Base-by-base conservation (phyloP, 2,329 filamentous ascomycete species). In the Epichloe amarillans region DNA sequence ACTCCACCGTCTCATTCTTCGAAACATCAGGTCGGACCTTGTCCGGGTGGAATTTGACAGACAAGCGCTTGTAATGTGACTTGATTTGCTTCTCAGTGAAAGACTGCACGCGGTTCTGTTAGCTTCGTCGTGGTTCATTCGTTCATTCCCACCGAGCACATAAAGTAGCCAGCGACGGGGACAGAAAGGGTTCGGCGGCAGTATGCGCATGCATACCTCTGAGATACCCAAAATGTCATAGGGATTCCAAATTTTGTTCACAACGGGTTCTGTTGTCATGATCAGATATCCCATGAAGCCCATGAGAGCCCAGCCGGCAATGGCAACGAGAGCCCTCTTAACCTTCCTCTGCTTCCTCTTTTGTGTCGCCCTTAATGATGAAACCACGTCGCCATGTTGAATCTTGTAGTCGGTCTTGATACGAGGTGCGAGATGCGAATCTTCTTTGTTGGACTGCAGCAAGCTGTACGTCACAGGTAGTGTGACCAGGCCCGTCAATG, bases 251-350 rank as follows among this genome's bases (percentile, higher is more conserved):
- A 95, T 77, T 70, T 93, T 88, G 46, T 82, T 77, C 33, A 75
- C 69, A 1, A 81, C 80, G 52, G 79, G 79, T 59, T 86, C 80
- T 51, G 89, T 93, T 47, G 86, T 83, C 53, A 83, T 66, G 64
- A 97, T 95, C 54, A 98, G 76, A 67, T 97, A 98, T 30, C 86
- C 73, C 88, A 97, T 97, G 67, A 83, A 87, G 46, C 76, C 86
- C 73, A 97, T 95, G 54, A 89, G 66, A 33, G 79, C 74, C 83
- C 90, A 97, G 57, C 91, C 93, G 33, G 79, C 62, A 45, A 88
- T 62, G 50, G 88, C 88, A 23, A 86, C 79, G 53, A 93, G 66
- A 51, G 84, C 83, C 61, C 93, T 82, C 77, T 95, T 95, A 58
- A 95, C 71, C 66, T 86, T 86, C 64, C 90, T 80, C 74, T 95